Evolutionary conservation across 2,329 filamentous ascomycete species (phyloP), one percentile per base, ranked within the genome.

Genomic region (Byssothecium circinans): DNA sequence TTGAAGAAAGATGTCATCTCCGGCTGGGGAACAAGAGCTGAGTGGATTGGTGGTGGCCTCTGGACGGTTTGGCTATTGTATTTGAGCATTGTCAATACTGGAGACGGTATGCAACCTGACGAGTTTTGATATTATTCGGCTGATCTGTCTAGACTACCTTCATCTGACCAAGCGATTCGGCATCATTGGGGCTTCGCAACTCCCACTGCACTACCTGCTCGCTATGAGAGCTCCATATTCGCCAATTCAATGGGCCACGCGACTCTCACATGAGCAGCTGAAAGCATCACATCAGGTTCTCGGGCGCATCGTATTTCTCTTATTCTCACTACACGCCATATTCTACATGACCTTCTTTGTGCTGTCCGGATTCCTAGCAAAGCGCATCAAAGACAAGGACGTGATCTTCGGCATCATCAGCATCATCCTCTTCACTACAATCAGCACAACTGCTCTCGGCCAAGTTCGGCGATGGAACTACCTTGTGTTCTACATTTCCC

Each of bases 151-250:
- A 83, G 82, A 85, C 64, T 85, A 85, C 47, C 72, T 85, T 23
- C 83, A 85, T 62, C 68, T 85, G 19, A 85, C 83, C 19, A 85
- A 84, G 67, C 77, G 82, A 4, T 75, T 85, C 43, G 82, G 79
- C 15, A 80, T 81, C 38, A 74, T 85, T 41, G 81, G 74, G 18
- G 74, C 81, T 5, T 84, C 82, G 8, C 83, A 85, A 56, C 62
- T 72, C 1, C 83, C 83, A 1, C 62, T 84, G 2, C 81, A 84
- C 45, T 81, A 83, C 47, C 72, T 84, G 6, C 75, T 86, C 49
- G 70, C 78, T 14, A 70, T 79, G 46, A 76, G 77, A 43, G 74
- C 77, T 7, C 69, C 75, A 4, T 81, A 78, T 43, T 77, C 74
- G 3, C 75, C 79, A 1, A 58, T 83, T 12, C 78, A 79, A 39